Base-by-base conservation (phyloP, 2,329 filamentous ascomycete species). In the Nemania diffusa region DNA sequence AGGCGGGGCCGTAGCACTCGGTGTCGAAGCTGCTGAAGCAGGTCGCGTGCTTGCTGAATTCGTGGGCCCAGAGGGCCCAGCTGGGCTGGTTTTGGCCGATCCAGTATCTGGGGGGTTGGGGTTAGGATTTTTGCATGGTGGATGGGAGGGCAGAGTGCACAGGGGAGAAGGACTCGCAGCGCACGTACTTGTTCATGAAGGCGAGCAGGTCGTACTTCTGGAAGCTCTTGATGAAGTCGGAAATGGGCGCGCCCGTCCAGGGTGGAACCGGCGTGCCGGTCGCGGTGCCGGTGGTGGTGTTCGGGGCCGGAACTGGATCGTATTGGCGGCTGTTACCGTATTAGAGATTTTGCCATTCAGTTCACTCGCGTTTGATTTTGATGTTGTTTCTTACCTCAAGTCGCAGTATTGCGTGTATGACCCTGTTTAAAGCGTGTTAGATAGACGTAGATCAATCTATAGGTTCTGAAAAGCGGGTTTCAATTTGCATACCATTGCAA, bases 391-490 rank as follows among this genome's bases (percentile, higher is more conserved):
- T 66, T 64, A 79, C 77, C 72, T 80, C 57, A 90, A 75, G 73
- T 91, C 89, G 78, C 89, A 91, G 78, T 90, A 92, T 69, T 91
- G 88, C 0, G 88, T 90, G 75, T 87, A 91, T 0, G 83, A 84
- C 53, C 88, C 86, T 79, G 83, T 78, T 84, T 80, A 70, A 82
- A 13, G 84, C 69, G 84, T 83, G n/a, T n/a, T n/a, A n/a, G n/a
- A n/a, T n/a, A n/a, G n/a, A n/a, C n/a, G n/a, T 48, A 65, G 66
- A 56, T n/a, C 0, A 24, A 8, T 22, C 22, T 40, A 6, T 13
- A 20, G 52, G 9, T 22, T 13, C 7, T 9, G 13, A 37, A 22
- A 4, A 7, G n/a, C n/a, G 29, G 15, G 11, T 22, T 20, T 11
- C 22, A 17, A 29, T 44, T 57, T 15, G 53, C 60, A 37, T 70